A percentile compares a stretch with the other conserved stretches of the same genome.
Evolutionary conservation across 2,329 filamentous ascomycete genomes (phyloP).

Genomic region (Pseudogymnoascus sp.): DNA sequence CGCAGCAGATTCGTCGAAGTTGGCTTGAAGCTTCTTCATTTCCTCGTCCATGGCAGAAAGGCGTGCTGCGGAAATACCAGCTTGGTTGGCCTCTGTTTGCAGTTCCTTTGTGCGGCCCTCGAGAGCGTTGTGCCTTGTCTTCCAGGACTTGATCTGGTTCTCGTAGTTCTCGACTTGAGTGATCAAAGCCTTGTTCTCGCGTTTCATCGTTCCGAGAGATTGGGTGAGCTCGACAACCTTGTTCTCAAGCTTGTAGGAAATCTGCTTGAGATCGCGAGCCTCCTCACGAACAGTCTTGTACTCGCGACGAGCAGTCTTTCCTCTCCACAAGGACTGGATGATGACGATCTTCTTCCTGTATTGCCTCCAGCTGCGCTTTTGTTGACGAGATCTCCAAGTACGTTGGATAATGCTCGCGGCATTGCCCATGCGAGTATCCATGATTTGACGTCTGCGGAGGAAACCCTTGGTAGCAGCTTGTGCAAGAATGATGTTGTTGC

Average conservation of each 20-base stretch:
- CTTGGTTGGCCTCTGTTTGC: conserved; percentile 94
- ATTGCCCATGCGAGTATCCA: conserved; percentile 89
- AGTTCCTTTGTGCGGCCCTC: conserved; percentile 88
- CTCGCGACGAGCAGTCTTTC: conserved; percentile 66
- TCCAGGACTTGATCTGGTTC: conserved; percentile 91
- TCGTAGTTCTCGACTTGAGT: conserved; percentile 94
- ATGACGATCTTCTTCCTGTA: conserved; percentile 85
- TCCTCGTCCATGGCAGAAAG: conserved; percentile 89
- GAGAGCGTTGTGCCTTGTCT: conserved; percentile 80
- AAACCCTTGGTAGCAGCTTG: conserved; percentile 90
- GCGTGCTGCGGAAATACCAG: conserved; percentile 86
- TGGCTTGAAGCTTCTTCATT: conserved; percentile 83
- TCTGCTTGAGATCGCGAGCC: conserved; percentile 96
- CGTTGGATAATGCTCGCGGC: conserved; percentile 86
- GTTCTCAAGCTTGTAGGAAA: conserved; percentile 98
- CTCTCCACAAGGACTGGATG: conserved; percentile 89
- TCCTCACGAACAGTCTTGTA: conserved; percentile 94
- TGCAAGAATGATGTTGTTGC: conserved; percentile 77
- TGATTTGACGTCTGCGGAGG: conserved; percentile 80
- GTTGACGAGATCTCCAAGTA: conserved; percentile 73
- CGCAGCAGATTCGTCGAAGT: conserved; percentile 79
- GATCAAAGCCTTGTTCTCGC: conserved; percentile 83
- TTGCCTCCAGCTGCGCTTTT: conserved; percentile 73
- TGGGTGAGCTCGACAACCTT: conserved; percentile 99
- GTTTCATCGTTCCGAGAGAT: conserved; percentile 82